A percentile compares a stretch with the other conserved stretches of the same genome.
Evolutionary conservation across 2,329 filamentous ascomycete species (phyloP).

Genomic region (Neurospora sp.): DNA sequence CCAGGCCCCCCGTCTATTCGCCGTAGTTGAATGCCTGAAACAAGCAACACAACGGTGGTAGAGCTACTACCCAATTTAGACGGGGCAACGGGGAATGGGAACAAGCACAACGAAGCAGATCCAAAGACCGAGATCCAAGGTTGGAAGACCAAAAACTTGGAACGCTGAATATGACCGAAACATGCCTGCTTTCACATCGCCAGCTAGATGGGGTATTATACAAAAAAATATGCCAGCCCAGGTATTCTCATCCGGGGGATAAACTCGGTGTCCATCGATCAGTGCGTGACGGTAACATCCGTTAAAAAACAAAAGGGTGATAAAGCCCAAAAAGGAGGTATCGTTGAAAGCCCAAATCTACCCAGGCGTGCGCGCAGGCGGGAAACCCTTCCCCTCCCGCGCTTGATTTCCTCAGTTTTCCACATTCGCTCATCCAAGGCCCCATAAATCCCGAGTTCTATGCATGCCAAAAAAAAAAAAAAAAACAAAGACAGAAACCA

Average conservation of each 20-base stretch:
- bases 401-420: neutral
- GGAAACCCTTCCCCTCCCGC: neutral
- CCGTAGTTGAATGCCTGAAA: neutral
- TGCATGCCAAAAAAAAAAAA: neutral
- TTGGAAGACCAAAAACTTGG: neutral
- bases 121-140: neutral
- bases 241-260: constrained; percentile 2
- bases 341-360: neutral
- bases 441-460: neutral
- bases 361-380: neutral
- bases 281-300: neutral
- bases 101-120: neutral
- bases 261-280: constrained; percentile 1
- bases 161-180: neutral
- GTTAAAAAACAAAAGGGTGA: constrained; percentile 1
- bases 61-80: neutral
- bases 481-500: neutral
- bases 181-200: constrained; percentile 3
- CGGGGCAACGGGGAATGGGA: neutral
- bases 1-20: neutral
- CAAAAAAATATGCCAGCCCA: constrained; percentile 14
- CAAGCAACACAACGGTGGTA: neutral
- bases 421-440: neutral
- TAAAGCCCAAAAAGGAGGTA: constrained; percentile 1
- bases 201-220: constrained; percentile 17